Conservation (phyloP, 192 early-diverging fungal species). For the Mortierella claussenii region DNA sequence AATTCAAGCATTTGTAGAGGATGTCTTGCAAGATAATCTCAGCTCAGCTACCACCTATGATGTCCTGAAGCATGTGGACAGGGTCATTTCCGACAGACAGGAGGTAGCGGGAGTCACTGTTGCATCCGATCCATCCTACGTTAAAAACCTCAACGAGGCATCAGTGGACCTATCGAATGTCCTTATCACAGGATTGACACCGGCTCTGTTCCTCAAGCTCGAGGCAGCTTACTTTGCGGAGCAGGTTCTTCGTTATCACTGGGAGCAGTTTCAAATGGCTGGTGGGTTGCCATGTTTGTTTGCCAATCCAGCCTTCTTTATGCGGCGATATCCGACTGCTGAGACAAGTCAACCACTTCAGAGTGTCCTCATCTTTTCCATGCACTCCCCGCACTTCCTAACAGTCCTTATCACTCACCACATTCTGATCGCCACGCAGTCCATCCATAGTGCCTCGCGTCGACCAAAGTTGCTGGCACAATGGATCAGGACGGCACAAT, state of each 20-base stretch:
- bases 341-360: slow-evolving; percentile 30
- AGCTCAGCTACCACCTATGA: no score
- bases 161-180: slow-evolving; percentile 60
- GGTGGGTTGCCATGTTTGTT: slow-evolving; percentile 8
- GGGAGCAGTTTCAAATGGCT: slow-evolving; percentile 19
- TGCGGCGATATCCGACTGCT: slow-evolving; percentile 50
- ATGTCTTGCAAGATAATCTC: slow-evolving; percentile 4
- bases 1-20: slow-evolving; percentile 7
- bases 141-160: slow-evolving; percentile 10
- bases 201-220: slow-evolving; percentile 69
- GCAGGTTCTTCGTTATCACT: slow-evolving; percentile 78
- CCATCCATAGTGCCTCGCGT: slow-evolving; percentile 58
- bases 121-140: no score
- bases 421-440: slow-evolving; percentile 65
- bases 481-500: slow-evolving; percentile 74
- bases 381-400: slow-evolving; percentile 74
- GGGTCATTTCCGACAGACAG: no score
- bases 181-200: slow-evolving; percentile 69
- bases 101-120: no score
- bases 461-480: slow-evolving; percentile 69
- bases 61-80: no score
- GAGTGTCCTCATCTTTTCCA: slow-evolving; percentile 51
- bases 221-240: slow-evolving; percentile 69
- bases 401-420: slow-evolving; percentile 76
- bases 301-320: slow-evolving; percentile 38